Conservation (phyloP, 768 basidiomycete species). For the Rubroboletus pulcherrimus region DNA sequence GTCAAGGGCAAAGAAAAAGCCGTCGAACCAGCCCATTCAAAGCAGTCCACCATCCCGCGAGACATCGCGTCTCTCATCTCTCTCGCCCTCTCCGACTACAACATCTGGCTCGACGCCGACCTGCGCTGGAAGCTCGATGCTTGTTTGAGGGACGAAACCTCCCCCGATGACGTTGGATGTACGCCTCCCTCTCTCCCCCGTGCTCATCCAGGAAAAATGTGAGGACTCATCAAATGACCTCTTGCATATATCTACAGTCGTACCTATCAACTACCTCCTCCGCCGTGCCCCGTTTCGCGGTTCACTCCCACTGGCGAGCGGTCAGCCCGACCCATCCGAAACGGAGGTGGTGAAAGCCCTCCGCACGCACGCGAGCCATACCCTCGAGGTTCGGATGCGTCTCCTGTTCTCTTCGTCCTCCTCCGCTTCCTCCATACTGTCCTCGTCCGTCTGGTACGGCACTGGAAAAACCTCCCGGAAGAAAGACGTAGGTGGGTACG, state of each 20-base stretch:
- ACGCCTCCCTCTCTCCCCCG: conserved; percentile 25
- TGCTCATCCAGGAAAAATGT: background rate
- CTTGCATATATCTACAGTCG: conserved; percentile 36
- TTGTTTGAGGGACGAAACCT: conserved; percentile 11
- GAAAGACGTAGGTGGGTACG: conserved; percentile 52
- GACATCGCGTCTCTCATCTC: conserved; percentile 49
- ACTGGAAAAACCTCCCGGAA: conserved; percentile 25
- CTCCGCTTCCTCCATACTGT: conserved; percentile 29
- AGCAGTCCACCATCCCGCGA: conserved; percentile 29
- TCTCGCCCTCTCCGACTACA: conserved; percentile 69
- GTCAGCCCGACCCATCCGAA: conserved; percentile 34
- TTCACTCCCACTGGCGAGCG: conserved; percentile 2
- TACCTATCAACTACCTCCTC: conserved; percentile 57
- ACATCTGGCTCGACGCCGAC: conserved; percentile 60
- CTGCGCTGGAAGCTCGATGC: conserved; percentile 47
- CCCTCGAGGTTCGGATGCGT: conserved; percentile 60
- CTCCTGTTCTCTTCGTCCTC: conserved; percentile 25
- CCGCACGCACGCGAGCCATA: conserved; percentile 42
- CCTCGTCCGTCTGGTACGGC: conserved; percentile 38
- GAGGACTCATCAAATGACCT: background rate
- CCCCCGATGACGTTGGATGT: conserved; percentile 43
- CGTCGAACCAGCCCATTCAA: conserved; percentile 10
- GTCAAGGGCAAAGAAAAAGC: conserved; percentile 24
- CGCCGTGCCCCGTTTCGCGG: conserved; percentile 32
- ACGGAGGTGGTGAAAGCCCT: conserved; percentile 54